These are phyloP conservation scores for Diversispora epigaea DNA, from an alignment of 192 early-diverging fungal genomes.

Conservation along the genomic window DNA sequence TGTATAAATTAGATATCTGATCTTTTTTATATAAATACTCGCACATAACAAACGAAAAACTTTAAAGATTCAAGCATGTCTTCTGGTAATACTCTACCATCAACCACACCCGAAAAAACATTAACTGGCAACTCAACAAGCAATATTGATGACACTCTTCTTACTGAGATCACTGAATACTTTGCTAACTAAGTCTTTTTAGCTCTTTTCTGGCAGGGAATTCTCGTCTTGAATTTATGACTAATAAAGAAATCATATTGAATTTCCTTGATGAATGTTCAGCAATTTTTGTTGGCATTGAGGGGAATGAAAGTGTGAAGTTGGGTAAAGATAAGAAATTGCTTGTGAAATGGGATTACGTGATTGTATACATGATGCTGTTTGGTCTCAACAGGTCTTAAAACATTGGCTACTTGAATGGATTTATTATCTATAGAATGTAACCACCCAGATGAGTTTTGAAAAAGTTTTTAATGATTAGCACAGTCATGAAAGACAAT, in stretches of 20 bases:
- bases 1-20: too few species aligned
- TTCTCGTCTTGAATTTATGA: not conserved
- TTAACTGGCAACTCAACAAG: too few species aligned
- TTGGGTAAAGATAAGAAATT: constrained; percentile 13
- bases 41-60: too few species aligned
- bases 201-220: too few species aligned
- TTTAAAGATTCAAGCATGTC: constrained; percentile 1
- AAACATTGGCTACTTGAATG: constrained; percentile 3
- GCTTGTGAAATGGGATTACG: not conserved
- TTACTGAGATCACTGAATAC: not conserved
- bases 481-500: not conserved
- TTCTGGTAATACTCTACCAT: not conserved
- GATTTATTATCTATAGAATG: too few species aligned
- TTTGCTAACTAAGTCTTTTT: not conserved
- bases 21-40: too few species aligned
- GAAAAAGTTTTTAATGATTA: not conserved
- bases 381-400: not conserved
- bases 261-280: constrained; percentile 14
- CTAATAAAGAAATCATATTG: too few species aligned
- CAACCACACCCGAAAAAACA: not conserved
- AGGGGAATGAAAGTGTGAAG: not conserved
- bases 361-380: not conserved
- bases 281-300: not conserved
- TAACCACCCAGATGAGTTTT: not conserved
- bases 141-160: not conserved